phyloP scores from a whole-genome alignment of 257 asterid genomes.

The Ophiorrhiza pumila region DNA sequence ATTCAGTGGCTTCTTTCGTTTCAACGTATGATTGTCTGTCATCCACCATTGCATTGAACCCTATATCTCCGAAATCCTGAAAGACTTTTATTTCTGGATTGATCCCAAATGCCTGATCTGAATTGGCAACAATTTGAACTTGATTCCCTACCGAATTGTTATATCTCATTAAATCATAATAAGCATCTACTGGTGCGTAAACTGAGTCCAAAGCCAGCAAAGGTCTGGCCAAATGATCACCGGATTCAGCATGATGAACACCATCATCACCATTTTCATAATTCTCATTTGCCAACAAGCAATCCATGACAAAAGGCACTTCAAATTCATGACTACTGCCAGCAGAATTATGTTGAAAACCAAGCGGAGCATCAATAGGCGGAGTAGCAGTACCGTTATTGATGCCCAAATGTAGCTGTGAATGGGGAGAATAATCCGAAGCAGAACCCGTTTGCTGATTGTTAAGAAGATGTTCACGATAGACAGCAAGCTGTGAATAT shows the following conservation, averaged over 20 bases:
- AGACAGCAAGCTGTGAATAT: constrained; percentile 20
- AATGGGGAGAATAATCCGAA: not conserved
- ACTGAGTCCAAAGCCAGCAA: constrained; percentile 16
- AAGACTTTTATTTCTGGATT: constrained; percentile 18
- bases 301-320: constrained; percentile 5
- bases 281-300: constrained; percentile 9
- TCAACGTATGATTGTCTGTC: constrained; percentile 42
- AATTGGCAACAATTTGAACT: constrained; percentile 17
- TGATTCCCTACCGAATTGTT: constrained; percentile 14
- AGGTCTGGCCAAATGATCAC: constrained; percentile 11
- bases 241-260: constrained; percentile 9
- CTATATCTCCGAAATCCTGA: constrained; percentile 15
- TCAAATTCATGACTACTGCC: constrained; percentile 3
- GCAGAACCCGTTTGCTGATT: constrained; percentile 5
- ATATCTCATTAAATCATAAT: constrained; percentile 5
- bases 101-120: not conserved
- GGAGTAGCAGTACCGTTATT: not conserved
- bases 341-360: constrained; percentile 6
- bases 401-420: constrained; percentile 7
- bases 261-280: not conserved
- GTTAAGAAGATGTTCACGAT: constrained; percentile 18
- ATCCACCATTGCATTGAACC: constrained; percentile 21
- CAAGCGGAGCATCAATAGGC: not conserved
- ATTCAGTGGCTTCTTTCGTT: constrained; percentile 29
- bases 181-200: not conserved